Evolutionary conservation across 768 basidiomycete species (phyloP), one percentile per base, ranked within the genome.

Genomic region (Pulveroboletus sp.): DNA sequence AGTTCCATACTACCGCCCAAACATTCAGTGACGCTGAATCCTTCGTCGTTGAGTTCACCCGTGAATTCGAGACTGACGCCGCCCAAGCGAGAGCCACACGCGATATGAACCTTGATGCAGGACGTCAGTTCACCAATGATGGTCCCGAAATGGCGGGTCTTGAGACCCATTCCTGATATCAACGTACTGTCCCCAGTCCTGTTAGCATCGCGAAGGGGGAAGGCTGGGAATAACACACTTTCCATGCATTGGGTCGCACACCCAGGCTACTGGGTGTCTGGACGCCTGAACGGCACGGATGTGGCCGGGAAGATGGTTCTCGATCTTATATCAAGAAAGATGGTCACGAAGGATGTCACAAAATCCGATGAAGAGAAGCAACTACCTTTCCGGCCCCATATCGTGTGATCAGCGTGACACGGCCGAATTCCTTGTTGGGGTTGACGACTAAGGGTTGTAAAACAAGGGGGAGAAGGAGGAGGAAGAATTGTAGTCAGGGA

Each of bases 181-280:
- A 85, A 79, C 2, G 94, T 97, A 71, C 91, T 95, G 53, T 6
- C 10, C 6, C 7, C 26, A 8, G 17, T 6, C 9, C n/a, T 23
- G 23, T 53, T 27, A 57, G 49, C 5, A 10, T 10, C 35, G 30
- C 43, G 27, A 27, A 36, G 16, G 16, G 4, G 14, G 46, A 5
- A 17, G 14, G 11, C 6, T 27, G 43, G 26, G 45, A 40, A 51
- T 29, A 37, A 77, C 89, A 59, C 62, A 93, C 92, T 97, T 96
- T 73, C 94, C 95, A 59, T 98, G 95, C 95, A 98, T 98, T 3
- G 94, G 93, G 69, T 98, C 96, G 62, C 90, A 94, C 43, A 94
- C 79, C 93, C 94, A 98, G 9, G 85, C 81, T 3, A 96, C 93
- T 2, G 89, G 88, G 63, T 98, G 93, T 0, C 79, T 81, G 2